A percentile compares a stretch with the other conserved stretches of the same genome.
Conservation (phyloP, 169 alveolate species). For the Plasmodium knowlesi region DNA sequence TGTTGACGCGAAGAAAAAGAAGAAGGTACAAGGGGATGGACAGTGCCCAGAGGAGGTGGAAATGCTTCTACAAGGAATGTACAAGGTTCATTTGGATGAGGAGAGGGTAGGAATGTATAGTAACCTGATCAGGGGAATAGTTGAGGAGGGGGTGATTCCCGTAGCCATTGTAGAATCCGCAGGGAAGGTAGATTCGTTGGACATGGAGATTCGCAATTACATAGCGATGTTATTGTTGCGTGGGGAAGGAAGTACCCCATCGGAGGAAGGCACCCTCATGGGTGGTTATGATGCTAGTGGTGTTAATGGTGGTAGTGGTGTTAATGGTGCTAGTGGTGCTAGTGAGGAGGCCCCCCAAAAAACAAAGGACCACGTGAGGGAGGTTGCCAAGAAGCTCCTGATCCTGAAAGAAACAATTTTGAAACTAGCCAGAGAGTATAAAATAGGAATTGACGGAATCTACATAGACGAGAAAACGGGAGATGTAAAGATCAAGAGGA, state of each 20-base stretch:
- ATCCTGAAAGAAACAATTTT: not conserved
- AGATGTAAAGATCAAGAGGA: constrained; percentile 38
- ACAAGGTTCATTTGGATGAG: not conserved
- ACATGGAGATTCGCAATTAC: not conserved
- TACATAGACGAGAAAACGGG: constrained; percentile 23
- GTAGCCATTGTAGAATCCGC: not conserved
- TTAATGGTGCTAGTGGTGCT: too few relatives aligned
- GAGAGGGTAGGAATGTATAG: not conserved
- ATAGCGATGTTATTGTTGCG: not conserved
- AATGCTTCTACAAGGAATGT: not conserved
- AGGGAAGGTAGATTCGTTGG: not conserved
- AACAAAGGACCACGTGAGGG: not conserved
- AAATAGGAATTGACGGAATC: not conserved
- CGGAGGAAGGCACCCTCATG: not conserved
- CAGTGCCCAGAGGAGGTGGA: constrained; percentile 13
- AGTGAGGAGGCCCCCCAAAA: not conserved
- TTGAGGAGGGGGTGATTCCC: not conserved
- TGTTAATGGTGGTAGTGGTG: too few relatives aligned
- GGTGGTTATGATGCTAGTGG: not conserved
- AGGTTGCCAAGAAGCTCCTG: not conserved
- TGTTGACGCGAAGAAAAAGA: not conserved
- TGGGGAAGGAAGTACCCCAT: not conserved
- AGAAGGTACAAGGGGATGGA: not conserved
- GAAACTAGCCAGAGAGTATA: not conserved
- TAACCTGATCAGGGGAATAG: not conserved